phyloP scores from a whole-genome alignment of 2,329 filamentous ascomycete species.

The Penicillium sp. region DNA sequence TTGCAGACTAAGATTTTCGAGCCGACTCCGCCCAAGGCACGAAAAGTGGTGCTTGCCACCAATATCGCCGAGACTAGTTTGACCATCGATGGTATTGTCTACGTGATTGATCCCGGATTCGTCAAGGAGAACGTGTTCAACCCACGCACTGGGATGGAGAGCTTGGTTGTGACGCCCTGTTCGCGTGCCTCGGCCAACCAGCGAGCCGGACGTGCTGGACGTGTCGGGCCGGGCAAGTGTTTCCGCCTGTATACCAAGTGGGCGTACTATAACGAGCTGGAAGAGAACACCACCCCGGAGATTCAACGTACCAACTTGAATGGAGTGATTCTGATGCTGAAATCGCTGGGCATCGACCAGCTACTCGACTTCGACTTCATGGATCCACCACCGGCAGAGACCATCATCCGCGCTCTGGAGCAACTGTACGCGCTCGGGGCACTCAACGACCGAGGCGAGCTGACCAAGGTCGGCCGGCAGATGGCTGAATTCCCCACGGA shows the following conservation, averaged over 20 bases:
- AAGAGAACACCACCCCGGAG: constrained; percentile 86
- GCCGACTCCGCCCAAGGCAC: constrained; percentile 75
- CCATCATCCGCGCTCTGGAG: constrained; percentile 83
- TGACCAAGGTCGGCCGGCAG: constrained; percentile 87
- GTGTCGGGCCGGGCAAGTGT: constrained; percentile 87
- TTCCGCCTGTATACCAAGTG: constrained; percentile 93
- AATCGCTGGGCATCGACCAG: constrained; percentile 87
- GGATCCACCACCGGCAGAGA: constrained; percentile 86
- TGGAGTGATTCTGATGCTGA: constrained; percentile 77
- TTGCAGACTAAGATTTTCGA: constrained; percentile 93
- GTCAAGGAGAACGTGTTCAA: constrained; percentile 96
- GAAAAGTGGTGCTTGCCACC: constrained; percentile 90
- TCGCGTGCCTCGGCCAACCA: constrained; percentile 92
- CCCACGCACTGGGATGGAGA: constrained; percentile 86
- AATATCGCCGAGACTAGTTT: constrained; percentile 97
- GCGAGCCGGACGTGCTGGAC: constrained; percentile 84
- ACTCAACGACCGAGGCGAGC: constrained; percentile 79
- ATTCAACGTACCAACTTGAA: constrained; percentile 89
- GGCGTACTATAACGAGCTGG: constrained; percentile 91
- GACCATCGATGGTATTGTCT: constrained; percentile 93
- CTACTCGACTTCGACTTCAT: constrained; percentile 94
- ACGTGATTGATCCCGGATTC: constrained; percentile 92
- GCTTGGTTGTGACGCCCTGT: constrained; percentile 83
- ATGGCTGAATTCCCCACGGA: constrained; percentile 96
- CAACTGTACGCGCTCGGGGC: constrained; percentile 88